Base-by-base conservation (phyloP, 2,329 filamentous ascomycete genomes). In the Dissoconium aciculare region DNA sequence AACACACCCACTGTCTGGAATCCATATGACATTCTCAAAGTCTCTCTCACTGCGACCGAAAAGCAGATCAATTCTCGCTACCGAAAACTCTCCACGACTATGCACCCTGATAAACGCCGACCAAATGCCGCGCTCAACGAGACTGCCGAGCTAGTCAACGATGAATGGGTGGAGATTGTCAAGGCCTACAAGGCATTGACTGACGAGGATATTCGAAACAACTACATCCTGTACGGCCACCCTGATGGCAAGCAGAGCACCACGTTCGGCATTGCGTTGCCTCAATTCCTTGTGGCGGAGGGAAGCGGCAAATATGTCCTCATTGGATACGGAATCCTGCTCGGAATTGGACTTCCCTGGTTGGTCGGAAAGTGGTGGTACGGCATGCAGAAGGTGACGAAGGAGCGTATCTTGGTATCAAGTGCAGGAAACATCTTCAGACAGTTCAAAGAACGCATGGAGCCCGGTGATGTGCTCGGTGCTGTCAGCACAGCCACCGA, bases 351-450 rank as follows among this genome's bases (percentile, higher is more conserved):
- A 37, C 65, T 98, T 31, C 89, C 89, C 3, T 98, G 91, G 55
- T 65, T 89, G 28, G 87, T 98, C 33, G 89, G 89, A 28, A 84
- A 79, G 36, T 98, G 89, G 89, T 98, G 89, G 89, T 98, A 98
- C 53, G 89, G 91, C 37, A 91, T 83, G 17, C 87, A 93, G 57
- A 73, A 77, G 47, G 73, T 81, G 57, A 95, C 89, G 21, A 91
- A 87, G 60, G 91, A 98, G 57, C 83, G 82, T 45, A 79, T 95
- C 15, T 66, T 93, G 33, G 78, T 94, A 53, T 82, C 89, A 52
- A 94, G 81, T 56, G 85, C 91, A 45, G 91, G 91, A 56, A 85
- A 83, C 43, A 70, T 98, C 35, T 95, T 98, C 69, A 78, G 76
- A 46, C 83, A 93, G 51, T 98, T 91, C 59, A 74, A 81, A 41